Evolutionary conservation across 768 basidiomycete genomes (phyloP), one percentile per base, ranked within the genome.

Genomic region (Botryobasidium botryosum): DNA sequence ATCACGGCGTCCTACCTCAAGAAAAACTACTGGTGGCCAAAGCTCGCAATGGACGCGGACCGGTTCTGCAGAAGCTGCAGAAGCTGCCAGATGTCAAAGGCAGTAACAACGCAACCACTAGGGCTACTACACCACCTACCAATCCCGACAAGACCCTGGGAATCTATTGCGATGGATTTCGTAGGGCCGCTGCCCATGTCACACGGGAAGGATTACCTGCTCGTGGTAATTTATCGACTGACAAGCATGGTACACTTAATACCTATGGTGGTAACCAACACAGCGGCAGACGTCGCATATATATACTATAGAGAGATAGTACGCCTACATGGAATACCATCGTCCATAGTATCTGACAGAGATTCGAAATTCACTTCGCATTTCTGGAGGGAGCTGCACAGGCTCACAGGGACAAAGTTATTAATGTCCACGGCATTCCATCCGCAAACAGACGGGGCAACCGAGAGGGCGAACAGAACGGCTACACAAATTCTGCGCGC

Each of bases 141-240:
- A 0, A 57, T 63, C 21, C 65, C 63, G 1, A 7, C 41, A 1
- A 52, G 52, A 12, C 67, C 63, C 8, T 67, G 65, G 64, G 44
- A 55, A 23, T 57, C 60, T 3, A 60, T 68, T 21, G 57, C 58
- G 0, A 66, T 68, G 62, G 65, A 68, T 40, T 64, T 66, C 49
- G 63, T 69, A 17, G 61, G 58, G 37, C 60, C 63, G 2, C 52
- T 60, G 4, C 59, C 57, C 3, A 3, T 15, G 0, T 53, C 38
- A 0, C 17, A 56, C 3, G 55, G 26, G 1, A 18, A 24, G 1
- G 59, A 64, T 32, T 57, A 61, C 2, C 61, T 66, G 13, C 52
- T 51, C 31, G 61, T 66, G 3, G 52, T 63, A 1, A 51, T 60
- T 29, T 45, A 49, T 32, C 4, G 38, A 8, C 52, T 56, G 41